Evolutionary conservation across 2,329 filamentous ascomycete species (phyloP).

Genomic region (Onygena corvina): DNA sequence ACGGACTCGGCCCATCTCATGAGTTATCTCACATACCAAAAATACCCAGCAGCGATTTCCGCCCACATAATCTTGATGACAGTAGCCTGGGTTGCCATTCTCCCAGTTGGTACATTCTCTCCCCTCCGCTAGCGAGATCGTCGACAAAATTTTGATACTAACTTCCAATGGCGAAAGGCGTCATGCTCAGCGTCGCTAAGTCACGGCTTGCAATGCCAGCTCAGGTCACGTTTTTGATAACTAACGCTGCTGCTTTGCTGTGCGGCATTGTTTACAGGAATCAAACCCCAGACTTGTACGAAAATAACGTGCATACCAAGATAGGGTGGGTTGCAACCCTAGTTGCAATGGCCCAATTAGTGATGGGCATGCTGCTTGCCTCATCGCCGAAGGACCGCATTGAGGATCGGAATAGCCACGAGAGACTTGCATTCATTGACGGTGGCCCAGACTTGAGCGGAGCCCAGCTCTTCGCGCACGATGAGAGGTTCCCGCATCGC

Average conservation of each 20-base stretch:
- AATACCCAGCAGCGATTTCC: slow-evolving; percentile 43
- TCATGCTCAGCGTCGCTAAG: slow-evolving; percentile 73
- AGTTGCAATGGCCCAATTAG: slow-evolving; percentile 56
- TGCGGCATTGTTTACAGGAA: slow-evolving; percentile 62
- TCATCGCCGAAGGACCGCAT: slow-evolving; percentile 40
- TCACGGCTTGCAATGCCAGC: slow-evolving; percentile 59
- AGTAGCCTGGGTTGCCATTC: slow-evolving; percentile 57
- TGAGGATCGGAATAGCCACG: slow-evolving; percentile 26
- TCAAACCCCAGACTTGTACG: slow-evolving; percentile 73
- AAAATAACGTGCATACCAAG: slow-evolving; percentile 76
- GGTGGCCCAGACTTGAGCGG: slow-evolving; percentile 44
- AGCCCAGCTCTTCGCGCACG: slow-evolving; percentile 28
- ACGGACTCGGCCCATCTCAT: slow-evolving; percentile 24
- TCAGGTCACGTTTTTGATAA: slow-evolving; percentile 55
- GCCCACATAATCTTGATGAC: slow-evolving; percentile 61
- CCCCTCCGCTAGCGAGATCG: no score
- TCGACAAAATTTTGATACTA: slow-evolving; percentile 9
- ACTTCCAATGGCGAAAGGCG: slow-evolving; percentile 45
- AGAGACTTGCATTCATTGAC: slow-evolving; percentile 51
- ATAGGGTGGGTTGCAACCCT: slow-evolving; percentile 74
- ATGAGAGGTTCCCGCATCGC: slow-evolving; percentile 37
- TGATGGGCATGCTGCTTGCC: slow-evolving; percentile 54
- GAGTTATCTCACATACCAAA: slow-evolving; percentile 35
- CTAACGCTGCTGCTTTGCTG: slow-evolving; percentile 53
- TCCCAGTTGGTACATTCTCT: slow-evolving; percentile 54